Base-by-base conservation (phyloP, 805 yeast genomes). In the Kodamaea laetipori region DNA sequence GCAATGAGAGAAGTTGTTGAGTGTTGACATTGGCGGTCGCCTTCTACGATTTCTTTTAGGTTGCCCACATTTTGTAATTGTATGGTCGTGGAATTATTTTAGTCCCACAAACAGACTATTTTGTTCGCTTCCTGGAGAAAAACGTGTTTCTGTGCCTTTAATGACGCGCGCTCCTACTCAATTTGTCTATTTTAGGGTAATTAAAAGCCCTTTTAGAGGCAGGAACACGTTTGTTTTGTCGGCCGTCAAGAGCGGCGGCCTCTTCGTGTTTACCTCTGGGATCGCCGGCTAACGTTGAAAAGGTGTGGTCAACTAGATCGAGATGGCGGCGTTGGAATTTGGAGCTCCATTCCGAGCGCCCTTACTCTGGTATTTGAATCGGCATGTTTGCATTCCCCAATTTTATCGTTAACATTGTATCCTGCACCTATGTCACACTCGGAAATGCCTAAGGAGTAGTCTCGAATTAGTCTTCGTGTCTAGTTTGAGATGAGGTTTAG, bases 61-160 rank as follows among this genome's bases (percentile, higher is more conserved):
- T 19, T 19, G 34, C 34, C 34, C 34, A 4, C 34, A 15, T 30
- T 30, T 19, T 30, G 34, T 19, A 30, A n/a, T 13, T 30, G 34
- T 30, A 30, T 13, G 34, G 34, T 19, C 18, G 19, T 17, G 17
- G 34, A 30, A 30, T 30, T 30, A 2, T 11, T 5, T 11, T 27
- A 4, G 34, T 30, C 9, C 7, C 34, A 30, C 34, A 30, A 30
- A 27, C 31, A 4, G 7, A 15, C 10, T n/a, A 10, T 9, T 7
- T 11, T 12, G 10, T 30, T 30, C 34, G 34, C 34, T 30, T 30
- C 34, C 8, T 30, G 34, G 34, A 15, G 34, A 17, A 30, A n/a
- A 30, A 30, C 34, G 34, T 30, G 34, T 30, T 30, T 30, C 34
- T 30, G 34, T 30, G 34, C 34, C 34, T 12, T 15, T 19, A 10